Evolutionary conservation across 352 stramenopile genomes (phyloP), one percentile per base, ranked within the genome.

Genomic region (Globisporangium alternatum): DNA sequence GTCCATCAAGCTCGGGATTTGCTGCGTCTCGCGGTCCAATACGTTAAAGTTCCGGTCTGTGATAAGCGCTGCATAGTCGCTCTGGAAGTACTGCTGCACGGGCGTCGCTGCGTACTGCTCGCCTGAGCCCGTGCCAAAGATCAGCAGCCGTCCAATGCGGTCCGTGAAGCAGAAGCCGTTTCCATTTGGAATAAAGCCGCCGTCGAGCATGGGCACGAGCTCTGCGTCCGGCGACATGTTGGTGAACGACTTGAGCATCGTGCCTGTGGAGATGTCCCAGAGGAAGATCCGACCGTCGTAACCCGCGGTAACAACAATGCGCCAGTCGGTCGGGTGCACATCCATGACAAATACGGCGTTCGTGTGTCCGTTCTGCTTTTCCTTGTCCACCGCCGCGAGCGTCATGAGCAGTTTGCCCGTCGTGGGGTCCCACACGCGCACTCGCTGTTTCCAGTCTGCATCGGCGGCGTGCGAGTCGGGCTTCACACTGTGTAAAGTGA

Each of bases 1-100:
- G 19, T 87, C 81, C 78, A 96, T 93, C 64, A 97, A 66, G 55
- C 94, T 96, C 21, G 91, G 86, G 28, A 93, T 71, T 12, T 91
- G 69, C 64, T 97, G 82, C 15, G 89, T 96, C 57, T 92, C 88
- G 7, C 86, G 80, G 66, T 98, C 93, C 2, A 90, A 72, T 5
- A 97, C 91, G 51, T 97, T 94, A 44, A 96, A 91, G 60, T 95
- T 68, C 5, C 80, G 71, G 74, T 98, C 93, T 5, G 87, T 91
- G 17, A 97, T 62, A 28, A 98, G 74, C 64, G 90, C 86, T 7
- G 82, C 81, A 59, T 98, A 98, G 68, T 98, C 93, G 30, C 81
- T 94, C 5, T 84, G 71, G 60, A 98, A 97, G 60, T 93, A 93
- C 65, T 97, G 91, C 66, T 97, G 86, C 43, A 88, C 75, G 21